Percentiles rank a stretch among this genome's conserved stretches.
phyloP scores from a whole-genome alignment of 805 yeast species.

The Yarrowia osloensis region DNA sequence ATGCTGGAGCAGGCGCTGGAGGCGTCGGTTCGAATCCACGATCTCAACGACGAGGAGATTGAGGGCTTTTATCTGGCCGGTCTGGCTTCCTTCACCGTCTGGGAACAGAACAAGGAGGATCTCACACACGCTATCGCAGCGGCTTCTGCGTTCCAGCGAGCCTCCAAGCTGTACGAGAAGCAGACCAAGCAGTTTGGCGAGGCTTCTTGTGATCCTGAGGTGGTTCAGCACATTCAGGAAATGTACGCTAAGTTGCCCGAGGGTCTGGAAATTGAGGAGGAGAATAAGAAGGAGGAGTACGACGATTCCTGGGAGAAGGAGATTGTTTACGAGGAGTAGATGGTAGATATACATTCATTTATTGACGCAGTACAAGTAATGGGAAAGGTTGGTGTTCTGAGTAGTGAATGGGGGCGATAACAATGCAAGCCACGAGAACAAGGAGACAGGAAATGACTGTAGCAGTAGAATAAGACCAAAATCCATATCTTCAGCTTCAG shows the following conservation, averaged over 20 bases:
- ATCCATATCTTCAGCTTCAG: too few species aligned
- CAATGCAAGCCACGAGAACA: too few species aligned
- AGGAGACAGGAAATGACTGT: too few species aligned
- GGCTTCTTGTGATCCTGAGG: slow-evolving; percentile 59
- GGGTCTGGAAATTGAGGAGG: slow-evolving; percentile 44
- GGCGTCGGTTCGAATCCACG: slow-evolving; percentile 67
- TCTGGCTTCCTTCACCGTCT: slow-evolving; percentile 53
- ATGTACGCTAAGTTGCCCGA: slow-evolving; percentile 61
- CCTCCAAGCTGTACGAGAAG: slow-evolving; percentile 47
- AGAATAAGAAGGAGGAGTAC: slow-evolving; percentile 42
- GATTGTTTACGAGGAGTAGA: slow-evolving; percentile 21
- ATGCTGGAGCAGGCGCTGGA: slow-evolving; percentile 64
- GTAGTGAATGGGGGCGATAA: too few species aligned
- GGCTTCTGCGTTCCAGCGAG: slow-evolving; percentile 43
- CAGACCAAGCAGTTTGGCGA: slow-evolving; percentile 46
- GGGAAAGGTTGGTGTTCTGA: neutral
- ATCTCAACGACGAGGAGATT: slow-evolving; percentile 79
- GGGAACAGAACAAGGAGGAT: slow-evolving; percentile 34
- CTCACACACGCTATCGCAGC: slow-evolving; percentile 47
- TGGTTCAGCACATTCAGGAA: slow-evolving; percentile 54
- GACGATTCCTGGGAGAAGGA: slow-evolving; percentile 36
- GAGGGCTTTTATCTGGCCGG: slow-evolving; percentile 86
- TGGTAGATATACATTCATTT: neutral
- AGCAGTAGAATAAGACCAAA: too few species aligned
- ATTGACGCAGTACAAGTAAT: neutral